Conservation (phyloP, 2,329 filamentous ascomycete genomes). For the Hypoxylon sp. region DNA sequence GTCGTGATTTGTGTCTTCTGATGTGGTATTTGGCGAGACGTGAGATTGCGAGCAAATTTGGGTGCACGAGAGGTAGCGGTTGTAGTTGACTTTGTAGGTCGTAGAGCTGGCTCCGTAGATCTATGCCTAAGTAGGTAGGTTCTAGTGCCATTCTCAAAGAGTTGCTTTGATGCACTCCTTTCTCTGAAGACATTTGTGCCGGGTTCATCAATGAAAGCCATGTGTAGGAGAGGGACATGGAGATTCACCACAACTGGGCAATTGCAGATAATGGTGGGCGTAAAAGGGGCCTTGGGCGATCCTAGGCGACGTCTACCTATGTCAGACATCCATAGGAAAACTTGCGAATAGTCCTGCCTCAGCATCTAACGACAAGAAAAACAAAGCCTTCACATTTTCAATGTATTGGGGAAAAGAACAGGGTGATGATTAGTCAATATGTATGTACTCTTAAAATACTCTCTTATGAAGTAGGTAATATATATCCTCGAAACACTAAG, state of each 20-base stretch:
- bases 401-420: background rate
- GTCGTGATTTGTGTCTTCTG: background rate
- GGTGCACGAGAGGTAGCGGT: background rate
- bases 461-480: constrained; percentile 1
- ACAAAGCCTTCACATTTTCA: background rate
- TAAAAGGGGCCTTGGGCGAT: no score
- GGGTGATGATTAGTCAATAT: background rate
- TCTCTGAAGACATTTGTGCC: no score
- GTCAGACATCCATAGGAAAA: background rate
- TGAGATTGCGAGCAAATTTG: background rate
- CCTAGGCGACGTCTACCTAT: background rate
- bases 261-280: no score
- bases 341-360: background rate
- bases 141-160: no score
- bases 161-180: no score
- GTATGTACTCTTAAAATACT: constrained; percentile 2
- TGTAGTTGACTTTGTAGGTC: background rate
- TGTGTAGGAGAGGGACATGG: no score
- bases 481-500: constrained; percentile 8
- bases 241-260: no score
- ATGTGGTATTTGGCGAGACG: background rate
- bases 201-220: no score
- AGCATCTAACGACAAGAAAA: background rate
- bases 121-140: no score
- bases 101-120: background rate